Base-by-base conservation (phyloP, 2,329 filamentous ascomycete genomes). In the Aspergillus persii region DNA sequence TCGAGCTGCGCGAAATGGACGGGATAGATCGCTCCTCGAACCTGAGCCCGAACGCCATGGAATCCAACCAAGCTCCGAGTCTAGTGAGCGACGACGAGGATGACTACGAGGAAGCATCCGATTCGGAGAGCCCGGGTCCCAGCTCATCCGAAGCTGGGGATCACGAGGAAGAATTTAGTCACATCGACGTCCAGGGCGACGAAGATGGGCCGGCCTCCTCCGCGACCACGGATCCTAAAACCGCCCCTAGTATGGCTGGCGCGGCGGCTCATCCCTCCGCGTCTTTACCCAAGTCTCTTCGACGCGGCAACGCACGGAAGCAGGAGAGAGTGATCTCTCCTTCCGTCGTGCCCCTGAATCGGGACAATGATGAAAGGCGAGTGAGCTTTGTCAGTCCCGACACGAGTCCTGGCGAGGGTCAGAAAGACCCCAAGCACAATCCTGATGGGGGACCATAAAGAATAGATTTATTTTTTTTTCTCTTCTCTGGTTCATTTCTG, bases 31-130 rank as follows among this genome's bases (percentile, higher is more conserved):
- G 36, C 15, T 12, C 36, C 33, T 80, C 81, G 50, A 86, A 90
- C 56, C 75, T 90, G 58, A 91, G 88, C 67, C 89, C 89, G 4
- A 86, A 86, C 67, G 89, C 88, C 0, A 76, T 87, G 49, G 81
- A 88, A 53, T 89, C 88, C 72, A 91, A 91, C 74, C 90, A 90
- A 65, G 89, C 90, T 8, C 90, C 90, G 26, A 92, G 89, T 67
- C 81, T 93, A 52, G 89, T 92, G 69, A 91, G 89, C 75, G 90
- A 93, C 74, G 89, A 92, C 69, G 89, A 92, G 69, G 88, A 89
- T 66, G 89, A 92, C 71, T 91, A 89, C 68, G 89, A 90, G 65
- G 87, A 70, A 12, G 76, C 89, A 57, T 90, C 88, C 1, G 86
- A 89, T 50, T 89, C 85, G 0, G 80, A 81, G 48, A 88, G 86